Evolutionary conservation across 73 alveolate species (phyloP).

Genomic region (Durusdinium trenchii): DNA sequence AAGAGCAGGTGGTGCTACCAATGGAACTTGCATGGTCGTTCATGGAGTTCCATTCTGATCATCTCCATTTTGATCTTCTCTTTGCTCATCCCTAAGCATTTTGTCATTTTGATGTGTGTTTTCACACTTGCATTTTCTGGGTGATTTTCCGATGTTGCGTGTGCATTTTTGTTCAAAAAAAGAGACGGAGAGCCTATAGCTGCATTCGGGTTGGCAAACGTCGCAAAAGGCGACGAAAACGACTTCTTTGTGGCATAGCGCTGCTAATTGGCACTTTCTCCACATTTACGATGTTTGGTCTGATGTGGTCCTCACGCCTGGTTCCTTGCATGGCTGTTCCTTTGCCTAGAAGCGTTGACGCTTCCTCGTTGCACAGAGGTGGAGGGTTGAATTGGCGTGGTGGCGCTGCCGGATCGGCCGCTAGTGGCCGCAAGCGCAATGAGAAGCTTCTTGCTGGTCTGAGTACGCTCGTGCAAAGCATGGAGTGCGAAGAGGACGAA

Average conservation of each 20-base stretch:
- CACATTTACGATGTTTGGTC: neutral
- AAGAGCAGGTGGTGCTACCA: too few relatives aligned
- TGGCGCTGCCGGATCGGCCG: constrained; percentile 6
- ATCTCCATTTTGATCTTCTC: neutral
- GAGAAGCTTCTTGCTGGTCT: constrained; percentile 19
- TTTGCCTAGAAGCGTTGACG: neutral
- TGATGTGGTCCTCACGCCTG: neutral
- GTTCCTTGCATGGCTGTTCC: neutral
- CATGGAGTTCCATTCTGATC: neutral
- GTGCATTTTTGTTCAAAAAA: neutral
- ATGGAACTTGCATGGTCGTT: neutral
- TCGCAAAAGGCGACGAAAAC: neutral
- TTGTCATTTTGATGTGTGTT: neutral
- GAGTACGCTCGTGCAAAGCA: constrained; percentile 30
- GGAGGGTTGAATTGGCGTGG: constrained; percentile 15
- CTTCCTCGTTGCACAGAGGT: neutral
- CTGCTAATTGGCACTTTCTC: constrained; percentile 1
- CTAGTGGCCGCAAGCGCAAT: constrained; percentile 14
- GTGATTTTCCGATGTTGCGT: neutral
- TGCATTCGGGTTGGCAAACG: neutral
- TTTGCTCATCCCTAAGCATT: neutral
- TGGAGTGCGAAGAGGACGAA: neutral
- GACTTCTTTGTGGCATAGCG: neutral
- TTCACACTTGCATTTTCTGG: neutral
- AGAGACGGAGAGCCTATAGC: neutral